Evolutionary conservation across 2,329 filamentous ascomycete genomes (phyloP).

Genomic region (Stagonosporopsis vannaccii): DNA sequence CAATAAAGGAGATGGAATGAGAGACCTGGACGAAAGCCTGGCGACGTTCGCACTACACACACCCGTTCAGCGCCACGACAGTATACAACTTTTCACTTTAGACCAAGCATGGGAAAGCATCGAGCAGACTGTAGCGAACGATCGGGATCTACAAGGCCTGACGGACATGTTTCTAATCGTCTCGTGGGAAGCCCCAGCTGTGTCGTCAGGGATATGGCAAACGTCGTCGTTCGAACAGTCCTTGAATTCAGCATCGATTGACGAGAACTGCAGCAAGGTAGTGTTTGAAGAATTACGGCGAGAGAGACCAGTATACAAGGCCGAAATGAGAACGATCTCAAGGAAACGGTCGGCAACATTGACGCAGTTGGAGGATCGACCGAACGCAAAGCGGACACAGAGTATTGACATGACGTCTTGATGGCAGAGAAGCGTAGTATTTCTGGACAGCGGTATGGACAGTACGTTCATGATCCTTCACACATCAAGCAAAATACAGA

Average conservation of each 20-base stretch:
- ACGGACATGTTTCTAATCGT: constrained; percentile 11
- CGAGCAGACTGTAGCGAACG: background rate
- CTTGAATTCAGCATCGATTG: background rate
- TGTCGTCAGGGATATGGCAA: constrained; percentile 7
- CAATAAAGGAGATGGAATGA: constrained; percentile 3
- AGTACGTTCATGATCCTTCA: background rate
- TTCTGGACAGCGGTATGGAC: background rate
- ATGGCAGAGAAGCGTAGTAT: background rate
- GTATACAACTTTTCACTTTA: background rate
- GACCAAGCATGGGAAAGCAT: constrained; percentile 11
- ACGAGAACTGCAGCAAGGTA: constrained; percentile 1
- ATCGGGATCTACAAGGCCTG: background rate
- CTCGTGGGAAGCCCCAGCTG: constrained; percentile 10
- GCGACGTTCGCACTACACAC: constrained; percentile 10
- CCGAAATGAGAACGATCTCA: background rate
- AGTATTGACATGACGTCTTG: constrained; percentile 11
- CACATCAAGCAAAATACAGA: too few relatives aligned
- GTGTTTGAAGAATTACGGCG: background rate
- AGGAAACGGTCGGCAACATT: constrained; percentile 12
- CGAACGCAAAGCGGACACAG: constrained; percentile 9
- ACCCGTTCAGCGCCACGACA: constrained; percentile 7
- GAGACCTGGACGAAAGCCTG: constrained; percentile 9
- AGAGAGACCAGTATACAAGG: background rate
- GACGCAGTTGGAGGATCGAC: constrained; percentile 10
- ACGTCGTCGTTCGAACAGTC: constrained; percentile 2